phyloP scores from a whole-genome alignment of 2,329 filamentous ascomycete species.

The Trichoderma polysporum region DNA sequence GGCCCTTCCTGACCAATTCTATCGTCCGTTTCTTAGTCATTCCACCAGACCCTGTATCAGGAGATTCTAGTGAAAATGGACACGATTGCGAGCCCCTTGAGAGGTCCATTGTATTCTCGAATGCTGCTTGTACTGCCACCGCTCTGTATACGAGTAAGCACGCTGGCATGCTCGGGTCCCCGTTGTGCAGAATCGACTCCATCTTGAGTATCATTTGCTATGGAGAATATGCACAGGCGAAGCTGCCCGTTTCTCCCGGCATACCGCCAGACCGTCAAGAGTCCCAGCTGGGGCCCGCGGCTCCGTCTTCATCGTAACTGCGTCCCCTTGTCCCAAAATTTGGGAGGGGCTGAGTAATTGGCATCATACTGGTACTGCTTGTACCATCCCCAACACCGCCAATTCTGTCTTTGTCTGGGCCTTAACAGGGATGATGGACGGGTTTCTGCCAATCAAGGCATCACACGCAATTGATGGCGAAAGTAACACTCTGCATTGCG shows the following conservation, averaged over 20 bases:
- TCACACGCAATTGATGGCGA: slow-evolving; percentile 12
- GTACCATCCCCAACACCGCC: slow-evolving; percentile 2
- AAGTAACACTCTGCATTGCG: slow-evolving; percentile 10
- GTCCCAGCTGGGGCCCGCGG: background rate
- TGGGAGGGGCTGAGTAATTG: background rate
- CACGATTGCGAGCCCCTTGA: background rate
- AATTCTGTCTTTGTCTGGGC: slow-evolving; percentile 1
- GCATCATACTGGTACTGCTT: background rate
- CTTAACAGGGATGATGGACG: background rate
- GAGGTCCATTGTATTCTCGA: background rate
- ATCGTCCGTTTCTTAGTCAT: slow-evolving; percentile 1
- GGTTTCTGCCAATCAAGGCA: slow-evolving; percentile 18
- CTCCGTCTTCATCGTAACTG: slow-evolving; percentile 6
- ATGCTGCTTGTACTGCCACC: background rate
- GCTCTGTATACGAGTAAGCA: background rate
- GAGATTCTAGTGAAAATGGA: background rate
- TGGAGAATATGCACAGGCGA: slow-evolving; percentile 16
- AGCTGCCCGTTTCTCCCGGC: slow-evolving; percentile 15
- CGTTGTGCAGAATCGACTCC: background rate
- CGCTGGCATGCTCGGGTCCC: background rate
- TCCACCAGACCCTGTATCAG: background rate
- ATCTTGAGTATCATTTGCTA: background rate
- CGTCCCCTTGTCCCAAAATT: background rate
- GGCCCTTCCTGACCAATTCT: background rate
- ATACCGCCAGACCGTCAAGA: slow-evolving; percentile 15